These are phyloP conservation scores for Amanita muscaria DNA, from an alignment of 768 basidiomycete species.

Conservation along the genomic window DNA sequence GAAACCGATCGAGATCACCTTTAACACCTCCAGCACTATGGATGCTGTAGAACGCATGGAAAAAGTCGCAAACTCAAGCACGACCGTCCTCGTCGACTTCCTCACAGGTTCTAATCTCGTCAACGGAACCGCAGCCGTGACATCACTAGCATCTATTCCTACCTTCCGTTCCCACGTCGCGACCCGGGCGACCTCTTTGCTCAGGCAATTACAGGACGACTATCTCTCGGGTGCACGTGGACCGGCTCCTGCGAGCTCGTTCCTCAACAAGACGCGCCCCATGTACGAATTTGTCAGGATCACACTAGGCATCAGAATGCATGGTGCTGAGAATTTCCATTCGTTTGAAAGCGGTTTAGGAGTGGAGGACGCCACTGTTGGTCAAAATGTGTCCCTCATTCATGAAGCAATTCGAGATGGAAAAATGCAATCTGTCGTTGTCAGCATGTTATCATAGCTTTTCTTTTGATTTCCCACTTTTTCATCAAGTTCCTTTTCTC, in stretches of 20 bases:
- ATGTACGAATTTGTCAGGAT: constrained; percentile 74
- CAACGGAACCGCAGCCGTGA: constrained; percentile 22
- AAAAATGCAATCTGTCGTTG: constrained; percentile 37
- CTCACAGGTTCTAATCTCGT: constrained; percentile 32
- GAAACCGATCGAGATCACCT: constrained; percentile 36
- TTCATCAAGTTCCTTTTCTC: too few species aligned
- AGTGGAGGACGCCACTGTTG: constrained; percentile 58
- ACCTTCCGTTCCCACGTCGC: constrained; percentile 49
- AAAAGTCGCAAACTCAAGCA: constrained; percentile 55
- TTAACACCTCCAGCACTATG: constrained; percentile 64
- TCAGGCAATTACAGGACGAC: constrained; percentile 41
- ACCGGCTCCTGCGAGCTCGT: constrained; percentile 54
- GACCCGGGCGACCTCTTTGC: constrained; percentile 32
- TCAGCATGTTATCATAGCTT: constrained; percentile 28
- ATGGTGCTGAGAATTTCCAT: constrained; percentile 65
- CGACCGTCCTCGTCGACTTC: constrained; percentile 56
- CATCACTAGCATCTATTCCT: constrained; percentile 32
- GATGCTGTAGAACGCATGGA: constrained; percentile 64
- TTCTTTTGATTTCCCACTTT: neutral
- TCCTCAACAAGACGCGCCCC: constrained; percentile 58
- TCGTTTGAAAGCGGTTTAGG: constrained; percentile 55
- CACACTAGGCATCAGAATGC: constrained; percentile 69
- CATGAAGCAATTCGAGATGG: constrained; percentile 62
- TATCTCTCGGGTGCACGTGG: constrained; percentile 55
- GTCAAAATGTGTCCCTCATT: constrained; percentile 64